Evolutionary conservation across 1,139 yeast genomes (phyloP).

Genomic region (Pichia norvegensis): DNA sequence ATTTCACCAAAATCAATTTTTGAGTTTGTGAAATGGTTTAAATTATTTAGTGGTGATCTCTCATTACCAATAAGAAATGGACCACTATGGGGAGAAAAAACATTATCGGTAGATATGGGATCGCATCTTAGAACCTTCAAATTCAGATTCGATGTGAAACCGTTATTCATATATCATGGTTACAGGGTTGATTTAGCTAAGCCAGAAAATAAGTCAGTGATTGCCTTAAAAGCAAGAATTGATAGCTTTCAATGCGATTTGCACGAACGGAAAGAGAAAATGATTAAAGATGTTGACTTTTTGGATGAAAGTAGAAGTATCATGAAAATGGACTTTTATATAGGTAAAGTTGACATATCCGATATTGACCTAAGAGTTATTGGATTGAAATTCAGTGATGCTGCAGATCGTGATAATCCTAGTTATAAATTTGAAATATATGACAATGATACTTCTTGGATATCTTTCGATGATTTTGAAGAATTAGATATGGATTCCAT

Average conservation of each 20-base stretch:
- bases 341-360: slow-evolving; percentile 63
- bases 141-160: slow-evolving; percentile 66
- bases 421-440: slow-evolving; percentile 16
- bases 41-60: slow-evolving; percentile 55
- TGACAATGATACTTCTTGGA: slow-evolving; percentile 46
- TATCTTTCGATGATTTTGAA: slow-evolving; percentile 69
- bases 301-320: slow-evolving; percentile 50
- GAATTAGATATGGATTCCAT: slow-evolving; percentile 54
- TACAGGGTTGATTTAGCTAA: slow-evolving; percentile 43
- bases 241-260: slow-evolving; percentile 62
- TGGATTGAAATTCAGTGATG: slow-evolving; percentile 43
- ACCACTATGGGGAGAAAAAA: slow-evolving; percentile 37
- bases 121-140: slow-evolving; percentile 71
- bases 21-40: slow-evolving; percentile 80
- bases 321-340: slow-evolving; percentile 60
- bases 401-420: slow-evolving; percentile 29
- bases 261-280: slow-evolving; percentile 78
- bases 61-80: slow-evolving; percentile 77
- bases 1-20: slow-evolving; percentile 60
- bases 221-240: slow-evolving; percentile 75
- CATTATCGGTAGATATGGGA: slow-evolving; percentile 48
- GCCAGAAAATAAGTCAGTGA: slow-evolving; percentile 43
- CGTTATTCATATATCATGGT: slow-evolving; percentile 65
- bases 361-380: slow-evolving; percentile 70
- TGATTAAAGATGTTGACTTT: slow-evolving; percentile 50